Evolutionary conservation across 2,329 filamentous ascomycete species (phyloP).

Genomic region (Fusarium veterinarium): DNA sequence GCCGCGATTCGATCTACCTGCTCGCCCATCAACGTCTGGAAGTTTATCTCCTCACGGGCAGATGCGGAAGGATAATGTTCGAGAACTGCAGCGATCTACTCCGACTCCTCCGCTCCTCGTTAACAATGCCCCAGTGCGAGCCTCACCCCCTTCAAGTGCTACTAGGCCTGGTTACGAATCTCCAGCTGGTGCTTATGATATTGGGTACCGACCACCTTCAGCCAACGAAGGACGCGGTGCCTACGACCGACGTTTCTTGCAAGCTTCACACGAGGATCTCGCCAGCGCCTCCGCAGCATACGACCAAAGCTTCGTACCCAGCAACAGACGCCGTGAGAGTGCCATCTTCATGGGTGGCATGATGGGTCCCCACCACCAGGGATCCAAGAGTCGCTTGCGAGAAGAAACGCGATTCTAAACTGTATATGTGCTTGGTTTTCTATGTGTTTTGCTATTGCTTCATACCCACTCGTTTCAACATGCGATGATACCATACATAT

Average conservation of each 20-base stretch:
- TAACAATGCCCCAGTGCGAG: slow-evolving; percentile 48
- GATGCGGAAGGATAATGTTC: slow-evolving; percentile 49
- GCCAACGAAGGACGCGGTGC: slow-evolving; percentile 46
- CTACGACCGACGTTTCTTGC: slow-evolving; percentile 54
- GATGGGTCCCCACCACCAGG: slow-evolving; percentile 60
- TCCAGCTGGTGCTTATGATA: slow-evolving; percentile 56
- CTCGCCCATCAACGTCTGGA: slow-evolving; percentile 62
- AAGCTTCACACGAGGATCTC: slow-evolving; percentile 43
- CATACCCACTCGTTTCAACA: slow-evolving; percentile 50
- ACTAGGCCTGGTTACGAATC: slow-evolving; percentile 58
- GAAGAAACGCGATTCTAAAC: slow-evolving; percentile 64
- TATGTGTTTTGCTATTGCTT: slow-evolving; percentile 44
- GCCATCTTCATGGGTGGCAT: slow-evolving; percentile 66
- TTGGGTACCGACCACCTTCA: slow-evolving; percentile 49
- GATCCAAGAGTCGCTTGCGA: slow-evolving; percentile 64
- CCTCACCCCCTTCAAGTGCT: slow-evolving; percentile 58
- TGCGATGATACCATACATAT: slow-evolving; percentile 45
- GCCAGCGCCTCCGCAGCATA: slow-evolving; percentile 39
- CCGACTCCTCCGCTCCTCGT: slow-evolving; percentile 63
- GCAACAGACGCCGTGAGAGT: slow-evolving; percentile 68
- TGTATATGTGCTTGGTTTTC: slow-evolving; percentile 38
- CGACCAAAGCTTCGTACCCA: slow-evolving; percentile 57
- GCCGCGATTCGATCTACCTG: slow-evolving; percentile 51
- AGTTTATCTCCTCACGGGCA: slow-evolving; percentile 65
- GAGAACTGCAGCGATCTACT: slow-evolving; percentile 51